Evolutionary conservation across 2,329 filamentous ascomycete genomes (phyloP), one percentile per base, ranked within the genome.

Genomic region (Xylariaceae sp.): DNA sequence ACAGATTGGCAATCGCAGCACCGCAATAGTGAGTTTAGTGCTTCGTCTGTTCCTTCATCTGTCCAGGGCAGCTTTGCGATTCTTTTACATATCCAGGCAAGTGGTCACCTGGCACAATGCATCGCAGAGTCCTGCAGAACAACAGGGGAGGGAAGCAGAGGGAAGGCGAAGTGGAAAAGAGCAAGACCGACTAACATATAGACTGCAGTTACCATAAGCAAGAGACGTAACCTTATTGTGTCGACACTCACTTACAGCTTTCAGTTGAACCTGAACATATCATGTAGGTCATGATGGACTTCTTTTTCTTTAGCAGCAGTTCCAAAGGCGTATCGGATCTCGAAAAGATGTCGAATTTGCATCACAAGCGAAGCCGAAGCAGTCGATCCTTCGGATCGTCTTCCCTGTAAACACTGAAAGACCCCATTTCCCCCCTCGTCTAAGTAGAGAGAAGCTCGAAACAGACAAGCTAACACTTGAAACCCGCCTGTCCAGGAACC

Each of bases 271-370:
- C 52, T 43, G 37, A 50, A 55, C 14, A 59, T 48, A 65, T 52
- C 48, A 69, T 69, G 67, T 69, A 68, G 59, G 67, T 63, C 56
- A 62, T 20, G 37, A 70, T 68, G 66, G 66, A 67, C 61, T 66
- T 67, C 56, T 63, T 51, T 56, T 58, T 69, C 56, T 65, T 66
- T 52, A 65, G 32, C 43, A 55, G 55, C 46, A 66, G 47, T 32
- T 70, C 67, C 26, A 67, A 64, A 37, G 67, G 66, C 43, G 63
- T 70, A 20, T 57, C 56, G 43, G 64, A 70, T 50, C 66, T 68
- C 19, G 67, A 70, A 51, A 61, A 57, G 46, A 56, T 55, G 42
- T 58, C 63, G 18, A 59, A 63, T 23, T 61, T 63, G 21, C 61
- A 57, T 47, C 58, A 54, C 23, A 51, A 53, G 45, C n/a, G n/a